Base-by-base conservation (phyloP, 2,329 filamentous ascomycete species). In the Curvularia eragrostidis region DNA sequence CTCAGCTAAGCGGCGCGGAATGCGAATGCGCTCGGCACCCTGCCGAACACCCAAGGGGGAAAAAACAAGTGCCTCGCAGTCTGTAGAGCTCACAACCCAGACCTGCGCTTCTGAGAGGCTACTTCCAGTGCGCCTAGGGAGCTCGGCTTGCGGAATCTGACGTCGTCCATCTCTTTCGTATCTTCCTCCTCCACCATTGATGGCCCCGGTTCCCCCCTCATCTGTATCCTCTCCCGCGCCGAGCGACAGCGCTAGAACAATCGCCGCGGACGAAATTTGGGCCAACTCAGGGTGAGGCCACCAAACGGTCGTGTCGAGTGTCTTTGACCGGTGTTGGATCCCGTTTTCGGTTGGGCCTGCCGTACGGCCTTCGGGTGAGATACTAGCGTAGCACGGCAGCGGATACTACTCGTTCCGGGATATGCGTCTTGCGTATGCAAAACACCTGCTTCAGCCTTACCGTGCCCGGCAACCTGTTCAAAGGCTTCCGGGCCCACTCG, bases 381-480 rank as follows among this genome's bases (percentile, higher is more conserved):
- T 39, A 24, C 50, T 47, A 50, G 54, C 44, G 39, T 41, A 34
- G 13, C 23, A 34, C 52, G 52, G 48, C 30, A 34, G 46, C 59
- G 56, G 59, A 61, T 55, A 12, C 39, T 26, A n/a, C 39, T 52
- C 8, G 19, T 48, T 56, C 59, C 59, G 58, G 24, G 21, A 30
- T 34, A 34, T 21, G 13, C 9, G 4, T 32, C 18, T 47, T 28
- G 28, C 26, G 19, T 21, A 5, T 47, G 5, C 36, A 38, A 38
- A 21, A 13, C 44, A 36, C n/a, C 24, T 7, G 13, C 39, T 30
- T 59, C 59, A 62, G 56, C 59, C 59, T 28, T 62, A 58, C 48
- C 32, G 28, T 26, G 34, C 41, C 38, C 50, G 54, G 54, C 41
- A n/a, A 36, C 26, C 36, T 24, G 32, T 50, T 41, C 42, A 53